Conservation (phyloP, 177 flowering plant species). For the Vitis hybrid region DNA sequence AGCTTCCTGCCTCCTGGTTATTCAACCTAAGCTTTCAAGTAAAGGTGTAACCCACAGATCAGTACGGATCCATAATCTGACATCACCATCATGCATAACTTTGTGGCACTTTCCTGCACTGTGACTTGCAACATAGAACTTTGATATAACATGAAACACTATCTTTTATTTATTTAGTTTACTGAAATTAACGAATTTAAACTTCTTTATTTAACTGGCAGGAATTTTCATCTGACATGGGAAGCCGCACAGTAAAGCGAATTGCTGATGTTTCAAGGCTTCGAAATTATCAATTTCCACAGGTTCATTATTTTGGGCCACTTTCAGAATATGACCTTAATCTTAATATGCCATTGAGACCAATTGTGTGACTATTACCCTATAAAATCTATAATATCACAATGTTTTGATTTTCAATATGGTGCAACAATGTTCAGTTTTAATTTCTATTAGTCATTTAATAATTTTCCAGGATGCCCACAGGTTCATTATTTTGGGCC, state of each 20-base stretch:
- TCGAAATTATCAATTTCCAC: conserved; percentile 84
- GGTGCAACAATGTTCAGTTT: not conserved
- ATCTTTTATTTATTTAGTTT: not conserved
- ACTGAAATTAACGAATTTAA: not conserved
- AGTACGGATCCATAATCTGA: too few relatives aligned
- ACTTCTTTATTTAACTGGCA: conserved; percentile 18
- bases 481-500: conserved; percentile 48
- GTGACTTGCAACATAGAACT: too few relatives aligned
- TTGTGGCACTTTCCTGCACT: too few relatives aligned
- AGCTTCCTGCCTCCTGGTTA: too few relatives aligned
- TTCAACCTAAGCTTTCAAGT: too few relatives aligned
- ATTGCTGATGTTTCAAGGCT: conserved; percentile 94
- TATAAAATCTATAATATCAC: not conserved
- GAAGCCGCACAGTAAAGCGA: conserved; percentile 89
- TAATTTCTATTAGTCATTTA: not conserved
- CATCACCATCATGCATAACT: too few relatives aligned
- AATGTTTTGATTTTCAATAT: not conserved
- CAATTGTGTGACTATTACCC: too few relatives aligned
- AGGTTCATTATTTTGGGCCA: conserved; percentile 42
- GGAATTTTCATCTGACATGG: conserved; percentile 99
- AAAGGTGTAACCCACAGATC: too few relatives aligned
- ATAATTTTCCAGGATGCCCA: conserved; percentile 73
- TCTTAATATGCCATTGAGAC: not conserved
- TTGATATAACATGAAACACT: too few relatives aligned
- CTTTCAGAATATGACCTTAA: not conserved